phyloP scores from a whole-genome alignment of 352 stramenopile species.

The Phytophthora podocarpi region DNA sequence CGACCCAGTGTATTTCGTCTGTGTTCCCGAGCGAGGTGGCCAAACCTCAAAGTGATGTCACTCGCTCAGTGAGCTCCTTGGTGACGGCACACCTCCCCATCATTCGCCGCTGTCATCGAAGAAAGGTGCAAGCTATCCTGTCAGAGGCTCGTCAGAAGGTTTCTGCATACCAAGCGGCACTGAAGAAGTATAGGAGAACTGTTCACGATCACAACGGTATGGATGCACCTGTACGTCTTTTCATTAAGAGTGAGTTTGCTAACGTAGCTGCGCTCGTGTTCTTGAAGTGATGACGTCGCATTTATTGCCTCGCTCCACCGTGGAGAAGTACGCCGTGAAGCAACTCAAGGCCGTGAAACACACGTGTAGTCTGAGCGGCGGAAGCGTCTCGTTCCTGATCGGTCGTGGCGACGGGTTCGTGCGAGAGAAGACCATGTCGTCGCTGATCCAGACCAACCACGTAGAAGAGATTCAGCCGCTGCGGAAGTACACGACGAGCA shows the following conservation, averaged over 20 bases:
- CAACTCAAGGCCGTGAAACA: constrained; percentile 6
- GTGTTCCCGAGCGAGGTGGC: constrained; percentile 27
- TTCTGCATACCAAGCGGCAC: constrained; percentile 16
- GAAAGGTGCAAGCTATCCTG: constrained; percentile 37
- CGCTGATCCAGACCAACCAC: constrained; percentile 22
- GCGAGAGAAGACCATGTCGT: constrained; percentile 17
- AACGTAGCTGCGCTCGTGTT: background rate
- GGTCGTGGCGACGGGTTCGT: constrained; percentile 13
- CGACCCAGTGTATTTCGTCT: constrained; percentile 36
- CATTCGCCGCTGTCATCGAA: constrained; percentile 36
- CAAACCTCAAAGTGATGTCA: constrained; percentile 36
- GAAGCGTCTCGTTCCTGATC: constrained; percentile 23
- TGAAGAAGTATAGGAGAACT: constrained; percentile 14
- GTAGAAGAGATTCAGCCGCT: constrained; percentile 19
- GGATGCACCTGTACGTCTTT: background rate
- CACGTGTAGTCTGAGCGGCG: background rate
- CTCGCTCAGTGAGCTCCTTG: constrained; percentile 29
- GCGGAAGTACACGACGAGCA: constrained; percentile 39
- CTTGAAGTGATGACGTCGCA: constrained; percentile 9
- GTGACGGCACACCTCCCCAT: constrained; percentile 28
- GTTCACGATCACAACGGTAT: constrained; percentile 14
- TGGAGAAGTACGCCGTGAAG: constrained; percentile 22
- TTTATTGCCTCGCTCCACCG: constrained; percentile 3
- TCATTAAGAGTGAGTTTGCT: background rate
- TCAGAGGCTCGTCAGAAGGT: constrained; percentile 34